A percentile compares a stretch with the other conserved stretches of the same genome.
Evolutionary conservation across 1,284 basidiomycete genomes (phyloP).

Genomic region (Tilletia indica): DNA sequence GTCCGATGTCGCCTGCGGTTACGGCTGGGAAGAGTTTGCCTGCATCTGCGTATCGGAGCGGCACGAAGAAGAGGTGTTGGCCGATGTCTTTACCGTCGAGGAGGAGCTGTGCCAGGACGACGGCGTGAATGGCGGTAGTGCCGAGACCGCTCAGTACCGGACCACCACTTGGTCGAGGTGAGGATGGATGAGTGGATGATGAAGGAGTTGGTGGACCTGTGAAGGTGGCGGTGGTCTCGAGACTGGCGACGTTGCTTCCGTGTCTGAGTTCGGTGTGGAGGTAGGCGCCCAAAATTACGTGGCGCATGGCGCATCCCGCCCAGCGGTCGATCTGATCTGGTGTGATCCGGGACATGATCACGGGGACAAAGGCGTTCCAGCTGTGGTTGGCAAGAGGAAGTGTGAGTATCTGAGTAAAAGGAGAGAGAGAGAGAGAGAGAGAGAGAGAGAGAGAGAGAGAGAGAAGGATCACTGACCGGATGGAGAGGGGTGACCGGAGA

Average conservation of each 20-base stretch:
- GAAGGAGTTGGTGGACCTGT: slow-evolving; percentile 69
- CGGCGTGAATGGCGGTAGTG: slow-evolving; percentile 72
- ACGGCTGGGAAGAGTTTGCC: slow-evolving; percentile 68
- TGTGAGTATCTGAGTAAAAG: slow-evolving; percentile 26
- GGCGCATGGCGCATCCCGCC: too few species aligned
- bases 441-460: background rate
- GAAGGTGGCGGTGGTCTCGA: slow-evolving; percentile 78
- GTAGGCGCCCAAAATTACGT: slow-evolving; percentile 52
- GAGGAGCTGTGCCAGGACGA: slow-evolving; percentile 74
- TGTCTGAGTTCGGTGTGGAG: slow-evolving; percentile 65
- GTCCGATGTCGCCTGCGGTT: slow-evolving; percentile 70
- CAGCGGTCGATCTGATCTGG: too few species aligned
- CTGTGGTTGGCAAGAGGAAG: slow-evolving; percentile 26
- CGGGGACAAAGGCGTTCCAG: slow-evolving; percentile 51
- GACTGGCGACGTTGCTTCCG: slow-evolving; percentile 59
- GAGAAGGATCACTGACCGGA: background rate
- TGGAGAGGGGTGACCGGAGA: slow-evolving; percentile 29
- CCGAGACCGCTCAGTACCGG: slow-evolving; percentile 63
- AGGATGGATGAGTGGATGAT: slow-evolving; percentile 74
- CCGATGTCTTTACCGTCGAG: slow-evolving; percentile 69
- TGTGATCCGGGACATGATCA: too few species aligned
- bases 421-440: background rate
- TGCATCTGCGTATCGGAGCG: slow-evolving; percentile 59
- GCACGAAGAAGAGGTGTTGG: slow-evolving; percentile 73
- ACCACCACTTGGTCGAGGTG: slow-evolving; percentile 80